Percentiles rank a stretch among this genome's conserved stretches.
phyloP scores from a whole-genome alignment of 176 grass and related monocot species.

The Thalia dealbata region DNA sequence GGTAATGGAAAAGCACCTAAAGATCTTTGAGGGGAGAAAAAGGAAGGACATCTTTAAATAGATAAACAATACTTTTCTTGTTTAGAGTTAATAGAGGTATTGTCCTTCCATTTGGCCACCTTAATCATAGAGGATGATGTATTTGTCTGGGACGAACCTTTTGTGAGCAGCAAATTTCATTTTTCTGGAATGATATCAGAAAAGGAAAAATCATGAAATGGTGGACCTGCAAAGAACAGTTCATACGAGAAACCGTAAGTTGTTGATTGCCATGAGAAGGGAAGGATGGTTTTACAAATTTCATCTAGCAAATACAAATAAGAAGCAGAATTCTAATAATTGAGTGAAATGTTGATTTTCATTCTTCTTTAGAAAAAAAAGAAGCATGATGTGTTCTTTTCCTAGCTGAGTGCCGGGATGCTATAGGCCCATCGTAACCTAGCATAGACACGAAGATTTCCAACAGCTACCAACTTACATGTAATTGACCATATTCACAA shows the following conservation, averaged over 20 bases:
- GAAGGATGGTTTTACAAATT: not conserved
- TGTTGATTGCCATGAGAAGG: not conserved
- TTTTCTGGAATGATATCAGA: conserved; percentile 46
- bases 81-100: not conserved
- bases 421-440: not conserved
- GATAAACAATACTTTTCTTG: not conserved
- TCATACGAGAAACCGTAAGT: not conserved
- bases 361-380: not conserved
- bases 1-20: not conserved
- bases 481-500: not conserved
- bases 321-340: not conserved
- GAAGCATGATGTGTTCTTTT: not conserved
- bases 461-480: not conserved
- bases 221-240: conserved; percentile 40
- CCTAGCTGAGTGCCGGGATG: not conserved
- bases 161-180: conserved; percentile 24
- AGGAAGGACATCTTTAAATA: not conserved
- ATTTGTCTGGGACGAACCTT: not conserved
- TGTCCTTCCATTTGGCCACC: not conserved
- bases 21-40: no score
- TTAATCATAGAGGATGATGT: not conserved
- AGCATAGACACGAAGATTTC: not conserved
- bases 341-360: not conserved
- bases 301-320: not conserved
- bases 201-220: conserved; percentile 84